Base-by-base conservation (phyloP, 495 filamentous ascomycete species). In the Penicillium ucsense region DNA sequence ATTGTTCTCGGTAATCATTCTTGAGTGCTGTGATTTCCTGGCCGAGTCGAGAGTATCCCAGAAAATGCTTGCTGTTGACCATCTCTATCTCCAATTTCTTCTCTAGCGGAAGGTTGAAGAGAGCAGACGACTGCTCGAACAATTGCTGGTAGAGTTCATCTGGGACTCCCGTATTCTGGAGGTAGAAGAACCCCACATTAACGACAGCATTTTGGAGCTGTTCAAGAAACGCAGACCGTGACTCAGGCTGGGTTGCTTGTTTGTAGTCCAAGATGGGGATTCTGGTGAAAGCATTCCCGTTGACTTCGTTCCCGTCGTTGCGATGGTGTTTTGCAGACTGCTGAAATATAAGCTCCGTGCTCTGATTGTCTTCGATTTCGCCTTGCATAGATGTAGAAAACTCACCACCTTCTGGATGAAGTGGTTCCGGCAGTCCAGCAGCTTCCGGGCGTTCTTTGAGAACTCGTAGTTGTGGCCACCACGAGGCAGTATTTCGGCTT, bases 31-130 rank as follows among this genome's bases (percentile, higher is more conserved):
- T 78, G 12, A 72, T 70, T 48, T 77, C 74, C 4, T 67, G 64
- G 0, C 73, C 73, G 5, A 78, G 65, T 41, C 62, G 64, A 7
- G 68, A 74, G 49, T 78, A 77, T 11, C 74, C 74, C n/a, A 77
- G 63, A 45, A 77, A 78, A 46, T 74, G 74, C 63, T 79, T 78
- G 29, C 77, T 80, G 54, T 92, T 89, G 53, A 91, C 87, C 89
- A 95, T 94, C 65, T 94, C 87, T 49, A 94, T 87, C 51, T 80
- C 79, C 20, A 89, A 65, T 69, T 90, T 91, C 67, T 95, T 89
- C 50, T 90, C 82, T 42, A 73, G 58, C 8, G 89, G 84, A 42
- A 95, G 75, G 47, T 89, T 78, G 60, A 96, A 98, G 55, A 98
- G 88, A 4, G 66, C 74, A 46, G 78, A 76, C 8, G 80, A 82